Base-by-base conservation (phyloP, 768 basidiomycete species). In the Lactifluus rugatus region DNA sequence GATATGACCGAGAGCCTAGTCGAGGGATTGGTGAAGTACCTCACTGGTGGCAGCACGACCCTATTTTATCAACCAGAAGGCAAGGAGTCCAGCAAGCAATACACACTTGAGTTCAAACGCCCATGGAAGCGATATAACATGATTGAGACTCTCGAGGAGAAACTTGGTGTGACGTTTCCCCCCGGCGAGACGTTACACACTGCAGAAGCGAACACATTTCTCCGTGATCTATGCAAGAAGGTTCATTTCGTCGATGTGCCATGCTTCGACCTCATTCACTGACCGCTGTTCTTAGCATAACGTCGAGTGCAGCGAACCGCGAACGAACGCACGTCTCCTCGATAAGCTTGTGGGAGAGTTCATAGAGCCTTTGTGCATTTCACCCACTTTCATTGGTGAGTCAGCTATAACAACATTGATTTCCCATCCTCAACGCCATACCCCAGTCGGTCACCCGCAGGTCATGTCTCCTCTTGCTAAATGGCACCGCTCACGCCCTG, bases 381-480 rank as follows among this genome's bases (percentile, higher is more conserved):
- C 89, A 36, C 96, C 96, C 3, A 78, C 94, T 5, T 99, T 99
- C 79, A 98, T 99, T 65, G 85, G 89, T 87, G 65, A 48, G 77
- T 66, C 10, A 26, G 19, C 50, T 17, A 42, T 25, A 49, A 46
- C 57, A 28, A 5, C 56, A 32, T 21, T 28, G 44, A 23, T 21
- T 32, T 26, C 21, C 16, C 26, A 17, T 52, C 23, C 17, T 31
- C 56, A n/a, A 34, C 26, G 23, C 42, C 10, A 10, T 21, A 23
- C 47, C 42, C 36, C 52, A 87, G 93, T 95, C 62, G 96, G 96
- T 31, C 96, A 98, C 74, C 96, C 96, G 16, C 94, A 98, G 76
- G 92, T 98, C 64, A 99, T 99, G 96, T 97, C 95, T 0, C 96
- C 96, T 2, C 84, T 99, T 36, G 96, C 96, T 71, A 99, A 99